These are phyloP conservation scores for Aspergillus pseudoglaucus DNA, from an alignment of 2,329 filamentous ascomycete genomes.

Conservation along the genomic window DNA sequence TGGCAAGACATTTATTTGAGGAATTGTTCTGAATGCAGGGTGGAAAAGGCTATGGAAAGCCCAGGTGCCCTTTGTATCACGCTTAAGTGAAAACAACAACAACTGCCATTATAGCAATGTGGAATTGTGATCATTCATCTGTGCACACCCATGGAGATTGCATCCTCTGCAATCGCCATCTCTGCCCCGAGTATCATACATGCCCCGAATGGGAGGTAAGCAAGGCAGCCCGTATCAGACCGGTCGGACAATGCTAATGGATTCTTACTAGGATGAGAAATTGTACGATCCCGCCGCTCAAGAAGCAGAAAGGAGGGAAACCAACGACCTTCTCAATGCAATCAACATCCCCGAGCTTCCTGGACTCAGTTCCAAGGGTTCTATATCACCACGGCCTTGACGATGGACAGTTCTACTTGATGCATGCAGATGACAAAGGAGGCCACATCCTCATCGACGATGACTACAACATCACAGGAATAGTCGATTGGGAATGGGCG, in stretches of 20 bases:
- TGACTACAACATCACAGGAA: constrained; percentile 43
- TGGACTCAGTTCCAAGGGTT: constrained; percentile 24
- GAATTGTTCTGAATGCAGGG: too few species aligned
- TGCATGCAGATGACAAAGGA: constrained; percentile 44
- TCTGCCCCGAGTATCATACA: constrained; percentile 30
- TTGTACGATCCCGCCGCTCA: constrained; percentile 27
- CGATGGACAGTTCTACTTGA: constrained; percentile 40
- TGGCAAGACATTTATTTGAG: too few species aligned
- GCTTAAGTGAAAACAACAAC: not conserved
- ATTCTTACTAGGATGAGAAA: constrained; percentile 27
- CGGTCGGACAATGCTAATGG: constrained; percentile 5
- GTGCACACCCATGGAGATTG: constrained; percentile 35
- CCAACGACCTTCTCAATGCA: constrained; percentile 27
- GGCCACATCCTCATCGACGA: constrained; percentile 45
- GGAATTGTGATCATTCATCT: constrained; percentile 30
- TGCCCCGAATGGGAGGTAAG: constrained; percentile 35
- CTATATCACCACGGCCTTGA: constrained; percentile 13
- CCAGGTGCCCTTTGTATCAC: too few species aligned
- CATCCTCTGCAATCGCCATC: constrained; percentile 33
- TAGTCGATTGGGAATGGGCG: constrained; percentile 46
- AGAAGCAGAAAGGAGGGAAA: constrained; percentile 31
- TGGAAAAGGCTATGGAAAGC: too few species aligned
- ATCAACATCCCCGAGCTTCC: constrained; percentile 35
- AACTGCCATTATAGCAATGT: constrained; percentile 13
- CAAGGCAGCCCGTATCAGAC: constrained; percentile 8